Conservation (phyloP, 768 basidiomycete genomes). For the Tylopilus vinaceipallidus region DNA sequence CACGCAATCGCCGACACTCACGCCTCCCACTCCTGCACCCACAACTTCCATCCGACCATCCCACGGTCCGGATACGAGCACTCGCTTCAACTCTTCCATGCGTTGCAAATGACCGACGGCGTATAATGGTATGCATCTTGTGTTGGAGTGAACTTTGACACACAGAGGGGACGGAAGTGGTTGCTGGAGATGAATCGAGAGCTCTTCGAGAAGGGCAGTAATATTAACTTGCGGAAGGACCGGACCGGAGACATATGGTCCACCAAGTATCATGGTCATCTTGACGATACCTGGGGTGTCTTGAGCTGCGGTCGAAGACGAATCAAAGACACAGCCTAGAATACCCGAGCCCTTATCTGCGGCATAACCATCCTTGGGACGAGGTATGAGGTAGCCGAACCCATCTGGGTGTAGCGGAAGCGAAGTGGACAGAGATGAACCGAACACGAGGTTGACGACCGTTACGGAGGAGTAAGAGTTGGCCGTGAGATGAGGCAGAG, state of each 20-base stretch:
- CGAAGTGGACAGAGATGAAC: conserved; percentile 36
- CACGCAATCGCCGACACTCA: conserved; percentile 85
- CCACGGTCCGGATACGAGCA: conserved; percentile 43
- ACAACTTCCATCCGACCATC: conserved; percentile 55
- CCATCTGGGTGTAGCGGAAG: conserved; percentile 71
- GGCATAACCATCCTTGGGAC: conserved; percentile 58
- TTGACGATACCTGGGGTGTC: conserved; percentile 59
- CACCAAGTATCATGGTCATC: conserved; percentile 88
- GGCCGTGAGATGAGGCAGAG: conserved; percentile 62
- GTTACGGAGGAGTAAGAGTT: conserved; percentile 79
- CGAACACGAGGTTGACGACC: conserved; percentile 89
- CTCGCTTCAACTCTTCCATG: conserved; percentile 55
- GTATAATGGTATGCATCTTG: conserved; percentile 76
- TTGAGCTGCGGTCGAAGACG: conserved; percentile 65
- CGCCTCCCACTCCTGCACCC: conserved; percentile 85
- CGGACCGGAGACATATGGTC: conserved; percentile 49
- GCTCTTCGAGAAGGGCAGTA: conserved; percentile 25
- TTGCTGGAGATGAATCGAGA: conserved; percentile 46
- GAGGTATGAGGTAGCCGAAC: conserved; percentile 93
- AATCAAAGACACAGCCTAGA: conserved; percentile 90
- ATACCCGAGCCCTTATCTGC: conserved; percentile 42
- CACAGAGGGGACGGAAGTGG: conserved; percentile 55
- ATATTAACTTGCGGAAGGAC: conserved; percentile 23
- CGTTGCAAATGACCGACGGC: conserved; percentile 68
- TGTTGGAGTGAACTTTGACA: conserved; percentile 52